Evolutionary conservation across 73 alveolate species (phyloP), one percentile per base, ranked within the genome.

Genomic region (Halteria grandinella): DNA sequence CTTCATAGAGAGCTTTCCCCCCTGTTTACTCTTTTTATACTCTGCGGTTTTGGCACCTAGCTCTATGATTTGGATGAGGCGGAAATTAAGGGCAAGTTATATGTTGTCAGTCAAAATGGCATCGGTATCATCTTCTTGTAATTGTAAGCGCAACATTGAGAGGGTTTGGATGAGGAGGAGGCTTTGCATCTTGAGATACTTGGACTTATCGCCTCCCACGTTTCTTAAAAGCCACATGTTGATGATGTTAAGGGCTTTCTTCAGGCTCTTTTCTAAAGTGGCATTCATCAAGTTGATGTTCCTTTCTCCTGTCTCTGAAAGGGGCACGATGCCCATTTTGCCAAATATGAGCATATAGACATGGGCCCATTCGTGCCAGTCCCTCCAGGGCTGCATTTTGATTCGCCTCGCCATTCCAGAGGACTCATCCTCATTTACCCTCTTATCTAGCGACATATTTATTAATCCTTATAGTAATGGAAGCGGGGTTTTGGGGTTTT

Each of bases 31-130:
- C 58, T 60, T 60, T 21, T 60, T 60, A 21, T 60, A 60, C 28
- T 60, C 25, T 40, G 24, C 43, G 43, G 77, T 60, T 59, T 60
- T 60, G 2, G 77, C 77, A 36, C 77, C 77, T 44, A 60, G 10
- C 41, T 60, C 77, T 6, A 60, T 59, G 12, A 60, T 24, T 20
- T 60, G 25, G n/a, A 60, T 60, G 48, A 60, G 34, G 37, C 77
- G 37, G 24, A 60, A 60, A 10, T 40, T 60, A 3, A 60, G 23
- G 1, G 77, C 4, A 6, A 25, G 24, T 27, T 14, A 11, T 14
- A 40, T 33, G 2, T 20, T 11, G 59, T 60, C 77, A 4, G 37
- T 10, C 17, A 14, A 7, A 5, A 60, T 43, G 6, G 1, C 15
- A 18, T 60, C 77, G 1, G 50, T 11, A 14, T 11, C 10, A 39